A percentile compares a stretch with the other conserved stretches of the same genome.
phyloP scores from a whole-genome alignment of 306 rosid species.

The Cucurbita argyrosperma region DNA sequence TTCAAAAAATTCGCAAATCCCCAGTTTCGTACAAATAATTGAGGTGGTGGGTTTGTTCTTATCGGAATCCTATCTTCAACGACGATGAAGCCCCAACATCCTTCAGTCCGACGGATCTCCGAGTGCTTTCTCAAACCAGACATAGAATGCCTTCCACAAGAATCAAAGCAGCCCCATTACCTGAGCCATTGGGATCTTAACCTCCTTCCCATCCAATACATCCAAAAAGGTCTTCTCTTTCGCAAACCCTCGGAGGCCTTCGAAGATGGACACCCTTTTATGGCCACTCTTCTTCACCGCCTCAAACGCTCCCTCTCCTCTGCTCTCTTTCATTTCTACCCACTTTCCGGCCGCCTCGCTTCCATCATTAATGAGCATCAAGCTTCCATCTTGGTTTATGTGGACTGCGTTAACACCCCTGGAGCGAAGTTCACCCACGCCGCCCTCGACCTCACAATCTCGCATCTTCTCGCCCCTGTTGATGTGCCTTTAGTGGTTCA shows the following conservation, averaged over 20 bases:
- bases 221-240: slow-evolving; percentile 60
- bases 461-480: slow-evolving; percentile 35
- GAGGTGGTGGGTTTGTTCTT: too few relatives aligned
- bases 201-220: slow-evolving; percentile 31
- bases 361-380: slow-evolving; percentile 15
- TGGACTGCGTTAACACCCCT: slow-evolving; percentile 20
- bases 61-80: too few relatives aligned
- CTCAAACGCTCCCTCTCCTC: slow-evolving; percentile 46
- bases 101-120: slow-evolving; percentile 4
- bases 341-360: slow-evolving; percentile 37
- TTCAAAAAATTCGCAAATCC: too few relatives aligned
- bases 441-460: slow-evolving; percentile 16
- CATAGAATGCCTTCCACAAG: not conserved
- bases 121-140: slow-evolving; percentile 21
- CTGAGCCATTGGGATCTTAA: slow-evolving; percentile 26
- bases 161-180: slow-evolving; percentile 11
- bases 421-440: slow-evolving; percentile 44
- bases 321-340: slow-evolving; percentile 46
- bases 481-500: slow-evolving; percentile 36
- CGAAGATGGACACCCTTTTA: not conserved
- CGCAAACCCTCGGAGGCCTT: slow-evolving; percentile 19
- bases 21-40: too few relatives aligned
- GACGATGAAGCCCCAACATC: not conserved
- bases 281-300: slow-evolving; percentile 2
- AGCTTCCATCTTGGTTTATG: slow-evolving; percentile 15